Evolutionary conservation across 768 basidiomycete species (phyloP).

Genomic region (Imleria badia): DNA sequence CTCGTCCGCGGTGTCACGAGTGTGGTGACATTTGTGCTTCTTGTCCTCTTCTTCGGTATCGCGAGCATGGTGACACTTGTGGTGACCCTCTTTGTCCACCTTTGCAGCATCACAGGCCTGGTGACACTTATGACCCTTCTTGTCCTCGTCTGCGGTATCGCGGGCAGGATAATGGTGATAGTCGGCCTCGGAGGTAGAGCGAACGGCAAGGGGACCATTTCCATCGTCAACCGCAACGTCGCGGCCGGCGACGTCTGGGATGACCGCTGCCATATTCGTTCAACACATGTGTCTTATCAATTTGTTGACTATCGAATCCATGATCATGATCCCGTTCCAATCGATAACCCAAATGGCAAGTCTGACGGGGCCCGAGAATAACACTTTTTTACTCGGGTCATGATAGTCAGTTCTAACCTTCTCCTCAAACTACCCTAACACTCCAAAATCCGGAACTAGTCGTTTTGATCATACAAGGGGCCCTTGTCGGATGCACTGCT

Average conservation of each 20-base stretch:
- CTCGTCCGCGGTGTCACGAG: background rate
- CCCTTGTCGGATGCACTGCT: too few species aligned
- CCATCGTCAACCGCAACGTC: background rate
- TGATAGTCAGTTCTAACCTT: too few species aligned
- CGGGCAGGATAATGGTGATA: background rate
- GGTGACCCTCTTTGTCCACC: background rate
- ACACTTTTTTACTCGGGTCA: too few species aligned
- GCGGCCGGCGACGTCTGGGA: background rate
- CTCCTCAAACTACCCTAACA: too few species aligned
- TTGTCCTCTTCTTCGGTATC: background rate
- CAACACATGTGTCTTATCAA: too few species aligned
- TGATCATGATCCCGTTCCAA: too few species aligned
- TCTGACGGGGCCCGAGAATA: too few species aligned
- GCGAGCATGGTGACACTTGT: background rate
- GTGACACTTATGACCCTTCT: background rate
- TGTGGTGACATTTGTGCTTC: background rate
- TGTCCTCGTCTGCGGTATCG: background rate
- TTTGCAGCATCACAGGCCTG: background rate
- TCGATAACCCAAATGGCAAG: too few species aligned
- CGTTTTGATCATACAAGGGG: too few species aligned
- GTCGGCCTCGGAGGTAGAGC: background rate
- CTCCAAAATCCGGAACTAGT: too few species aligned
- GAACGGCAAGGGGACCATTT: background rate
- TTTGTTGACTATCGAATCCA: too few species aligned
- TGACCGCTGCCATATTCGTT: background rate